These are phyloP conservation scores for Coelastrella sp. DNA, from an alignment of 139 green algal species.

Conservation along the genomic window DNA sequence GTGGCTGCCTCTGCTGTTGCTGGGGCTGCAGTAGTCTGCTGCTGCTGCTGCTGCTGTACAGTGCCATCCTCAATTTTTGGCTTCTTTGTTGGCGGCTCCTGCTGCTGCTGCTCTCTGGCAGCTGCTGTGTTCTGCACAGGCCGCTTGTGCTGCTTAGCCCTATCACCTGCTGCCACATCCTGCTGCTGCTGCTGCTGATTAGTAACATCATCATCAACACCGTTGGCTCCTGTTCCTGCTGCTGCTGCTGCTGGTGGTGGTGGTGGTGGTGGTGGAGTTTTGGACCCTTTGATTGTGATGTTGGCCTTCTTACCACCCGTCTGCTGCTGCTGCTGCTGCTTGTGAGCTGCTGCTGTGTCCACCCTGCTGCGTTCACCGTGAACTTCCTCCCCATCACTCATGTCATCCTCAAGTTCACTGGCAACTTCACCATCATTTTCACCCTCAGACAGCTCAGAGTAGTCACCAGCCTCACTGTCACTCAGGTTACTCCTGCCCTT, in stretches of 20 bases:
- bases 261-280: background rate
- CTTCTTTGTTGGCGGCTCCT: conserved; percentile 32
- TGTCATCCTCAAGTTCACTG: conserved; percentile 27
- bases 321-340: conserved; percentile 26
- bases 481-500: conserved; percentile 7
- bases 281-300: background rate
- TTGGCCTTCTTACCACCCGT: background rate
- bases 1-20: background rate
- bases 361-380: background rate
- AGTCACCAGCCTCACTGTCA: background rate
- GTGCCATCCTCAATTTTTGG: background rate
- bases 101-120: background rate
- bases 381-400: conserved; percentile 7
- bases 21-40: background rate
- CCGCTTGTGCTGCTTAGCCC: background rate
- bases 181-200: conserved; percentile 4
- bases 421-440: background rate
- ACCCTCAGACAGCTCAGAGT: background rate
- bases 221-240: background rate
- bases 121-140: background rate
- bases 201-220: background rate
- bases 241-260: background rate
- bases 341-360: background rate
- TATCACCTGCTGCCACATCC: background rate
- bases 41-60: conserved; percentile 10